Evolutionary conservation across 2,329 filamentous ascomycete genomes (phyloP).

Genomic region (Pseudogymnoascus sp.): DNA sequence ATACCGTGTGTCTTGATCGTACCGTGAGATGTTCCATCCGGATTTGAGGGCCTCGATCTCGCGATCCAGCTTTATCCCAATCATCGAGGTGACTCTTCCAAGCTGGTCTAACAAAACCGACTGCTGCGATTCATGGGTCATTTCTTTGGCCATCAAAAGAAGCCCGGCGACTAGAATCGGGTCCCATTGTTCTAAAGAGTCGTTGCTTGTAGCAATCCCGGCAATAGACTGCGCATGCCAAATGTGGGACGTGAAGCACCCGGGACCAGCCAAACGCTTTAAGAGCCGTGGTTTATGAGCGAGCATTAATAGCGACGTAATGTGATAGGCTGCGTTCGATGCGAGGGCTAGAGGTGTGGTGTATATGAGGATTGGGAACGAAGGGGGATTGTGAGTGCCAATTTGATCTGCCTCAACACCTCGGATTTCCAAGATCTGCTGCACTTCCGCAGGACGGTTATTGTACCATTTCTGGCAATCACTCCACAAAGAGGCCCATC

Average conservation of each 20-base stretch:
- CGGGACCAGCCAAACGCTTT: constrained; percentile 1
- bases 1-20: not conserved
- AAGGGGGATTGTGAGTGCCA: not conserved
- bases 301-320: not conserved
- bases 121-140: constrained; percentile 25
- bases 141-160: constrained; percentile 17
- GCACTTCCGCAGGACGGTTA: constrained; percentile 1
- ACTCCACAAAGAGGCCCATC: constrained; percentile 7
- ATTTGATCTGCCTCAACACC: not conserved
- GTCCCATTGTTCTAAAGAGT: constrained; percentile 29
- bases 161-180: constrained; percentile 26
- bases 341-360: constrained; percentile 6
- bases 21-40: constrained; percentile 3
- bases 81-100: constrained; percentile 12
- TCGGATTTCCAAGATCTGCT: constrained; percentile 3
- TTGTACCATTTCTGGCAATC: constrained; percentile 7
- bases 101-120: constrained; percentile 19
- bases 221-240: constrained; percentile 29
- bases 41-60: constrained; percentile 6
- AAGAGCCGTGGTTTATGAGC: constrained; percentile 7
- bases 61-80: constrained; percentile 17
- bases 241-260: constrained; percentile 16
- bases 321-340: not conserved
- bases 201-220: constrained; percentile 25
- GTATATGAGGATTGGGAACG: constrained; percentile 9